Evolutionary conservation across 2,329 filamentous ascomycete species (phyloP).

Genomic region (Fusarium illudens): DNA sequence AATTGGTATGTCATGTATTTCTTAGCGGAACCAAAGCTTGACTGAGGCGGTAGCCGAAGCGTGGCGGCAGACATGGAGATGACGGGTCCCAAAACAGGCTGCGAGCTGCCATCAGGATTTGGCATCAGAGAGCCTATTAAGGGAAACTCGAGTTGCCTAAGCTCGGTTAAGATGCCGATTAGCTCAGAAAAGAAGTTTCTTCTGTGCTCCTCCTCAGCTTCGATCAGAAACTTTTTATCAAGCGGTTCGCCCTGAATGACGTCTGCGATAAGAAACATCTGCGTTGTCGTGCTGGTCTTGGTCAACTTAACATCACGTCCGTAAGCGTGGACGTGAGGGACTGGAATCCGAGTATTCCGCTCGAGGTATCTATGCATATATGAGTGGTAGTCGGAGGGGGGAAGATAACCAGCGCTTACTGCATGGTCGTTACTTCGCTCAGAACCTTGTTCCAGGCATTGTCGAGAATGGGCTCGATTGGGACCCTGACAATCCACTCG

Average conservation of each 20-base stretch:
- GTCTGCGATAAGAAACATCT: conserved; percentile 36
- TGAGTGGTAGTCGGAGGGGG: conserved; percentile 1
- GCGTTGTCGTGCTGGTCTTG: neutral
- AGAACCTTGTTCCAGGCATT: conserved; percentile 39
- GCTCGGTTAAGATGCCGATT: conserved; percentile 39
- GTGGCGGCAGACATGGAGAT: conserved; percentile 28
- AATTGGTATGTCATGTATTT: conserved; percentile 23
- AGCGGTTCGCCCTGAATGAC: conserved; percentile 34
- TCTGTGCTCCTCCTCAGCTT: conserved; percentile 8
- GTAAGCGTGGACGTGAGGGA: conserved; percentile 34
- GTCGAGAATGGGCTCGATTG: conserved; percentile 32
- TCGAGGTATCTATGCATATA: conserved; percentile 32
- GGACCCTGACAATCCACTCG: conserved; percentile 38
- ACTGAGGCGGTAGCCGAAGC: conserved; percentile 9
- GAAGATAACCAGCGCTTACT: conserved; percentile 14
- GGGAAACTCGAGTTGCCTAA: conserved; percentile 37
- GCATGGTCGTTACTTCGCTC: conserved; percentile 40
- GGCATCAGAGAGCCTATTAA: conserved; percentile 39
- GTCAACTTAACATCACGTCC: conserved; percentile 21
- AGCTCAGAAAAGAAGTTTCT: conserved; percentile 37
- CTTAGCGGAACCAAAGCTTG: conserved; percentile 13
- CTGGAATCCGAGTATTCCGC: conserved; percentile 32
- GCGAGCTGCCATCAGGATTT: conserved; percentile 14
- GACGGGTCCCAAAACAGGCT: conserved; percentile 30
- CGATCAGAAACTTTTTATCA: conserved; percentile 15